These are phyloP conservation scores for Septoria petroselini DNA, from an alignment of 2,329 filamentous ascomycete species.

Conservation along the genomic window DNA sequence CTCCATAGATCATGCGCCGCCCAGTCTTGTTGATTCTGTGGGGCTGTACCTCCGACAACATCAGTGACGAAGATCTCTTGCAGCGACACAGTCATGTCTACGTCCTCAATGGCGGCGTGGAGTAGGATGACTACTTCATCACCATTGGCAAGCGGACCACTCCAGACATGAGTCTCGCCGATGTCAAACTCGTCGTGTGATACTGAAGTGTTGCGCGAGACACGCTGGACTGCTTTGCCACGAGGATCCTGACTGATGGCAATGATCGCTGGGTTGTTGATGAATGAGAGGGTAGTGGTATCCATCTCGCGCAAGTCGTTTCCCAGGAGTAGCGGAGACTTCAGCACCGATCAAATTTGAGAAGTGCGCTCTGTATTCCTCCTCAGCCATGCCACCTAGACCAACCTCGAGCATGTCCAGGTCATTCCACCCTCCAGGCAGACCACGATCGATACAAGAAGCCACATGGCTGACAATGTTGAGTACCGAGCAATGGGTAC, in stretches of 20 bases:
- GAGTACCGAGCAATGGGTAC: constrained; percentile 47
- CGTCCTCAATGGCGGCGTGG: background rate
- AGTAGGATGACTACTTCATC: constrained; percentile 3
- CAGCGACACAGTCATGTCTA: constrained; percentile 3
- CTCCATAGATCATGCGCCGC: constrained; percentile 1
- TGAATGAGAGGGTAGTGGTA: constrained; percentile 43
- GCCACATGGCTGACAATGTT: constrained; percentile 52
- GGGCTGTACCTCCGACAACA: background rate
- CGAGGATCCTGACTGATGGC: constrained; percentile 51
- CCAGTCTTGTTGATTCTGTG: constrained; percentile 3
- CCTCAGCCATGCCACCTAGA: constrained; percentile 42
- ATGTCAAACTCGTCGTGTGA: constrained; percentile 2
- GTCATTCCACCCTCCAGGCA: constrained; percentile 39
- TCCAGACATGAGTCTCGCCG: constrained; percentile 4
- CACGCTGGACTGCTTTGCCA: background rate
- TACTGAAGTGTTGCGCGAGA: background rate
- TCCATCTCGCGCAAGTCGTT: constrained; percentile 40
- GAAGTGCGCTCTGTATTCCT: constrained; percentile 47
- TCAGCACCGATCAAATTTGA: constrained; percentile 51
- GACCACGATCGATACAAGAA: constrained; percentile 41
- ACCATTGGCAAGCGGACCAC: constrained; percentile 5
- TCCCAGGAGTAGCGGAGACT: constrained; percentile 50
- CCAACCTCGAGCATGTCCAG: constrained; percentile 51
- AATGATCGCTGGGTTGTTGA: constrained; percentile 50
- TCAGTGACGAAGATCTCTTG: constrained; percentile 3